These are phyloP conservation scores for Ganoderma resinaceum DNA, from an alignment of 1,284 basidiomycete species.

Conservation along the genomic window DNA sequence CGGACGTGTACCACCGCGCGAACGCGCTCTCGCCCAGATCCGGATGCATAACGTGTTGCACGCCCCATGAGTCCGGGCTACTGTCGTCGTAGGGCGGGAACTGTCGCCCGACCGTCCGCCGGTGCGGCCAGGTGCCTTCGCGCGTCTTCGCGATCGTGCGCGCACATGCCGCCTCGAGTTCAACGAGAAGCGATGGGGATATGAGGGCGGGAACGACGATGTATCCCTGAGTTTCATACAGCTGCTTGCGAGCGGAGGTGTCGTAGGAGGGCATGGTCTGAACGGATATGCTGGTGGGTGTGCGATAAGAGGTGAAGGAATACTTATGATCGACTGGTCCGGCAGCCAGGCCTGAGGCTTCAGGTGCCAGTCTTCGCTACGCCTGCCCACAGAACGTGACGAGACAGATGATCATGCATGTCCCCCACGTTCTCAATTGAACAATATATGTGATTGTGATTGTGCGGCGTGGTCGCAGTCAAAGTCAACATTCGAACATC, in stretches of 20 bases:
- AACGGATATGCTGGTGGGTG: constrained; percentile 13
- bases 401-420: neutral
- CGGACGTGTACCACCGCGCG: constrained; percentile 72
- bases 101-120: constrained; percentile 81
- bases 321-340: neutral
- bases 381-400: neutral
- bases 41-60: constrained; percentile 84
- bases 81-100: constrained; percentile 78
- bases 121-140: constrained; percentile 68
- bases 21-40: constrained; percentile 67
- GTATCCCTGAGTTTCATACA: constrained; percentile 74
- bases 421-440: no score
- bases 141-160: constrained; percentile 64
- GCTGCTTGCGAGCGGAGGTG: constrained; percentile 29
- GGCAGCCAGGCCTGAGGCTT: no score
- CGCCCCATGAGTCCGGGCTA: constrained; percentile 76
- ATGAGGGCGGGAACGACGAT: constrained; percentile 74
- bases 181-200: constrained; percentile 45
- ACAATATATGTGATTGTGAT: no score
- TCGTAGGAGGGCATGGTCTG: neutral
- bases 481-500: neutral
- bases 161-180: constrained; percentile 61
- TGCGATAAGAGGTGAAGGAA: constrained; percentile 4
- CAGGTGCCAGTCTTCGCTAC: no score
- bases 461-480: neutral